Base-by-base conservation (phyloP, 1,284 basidiomycete species). In the Mycena sp. region DNA sequence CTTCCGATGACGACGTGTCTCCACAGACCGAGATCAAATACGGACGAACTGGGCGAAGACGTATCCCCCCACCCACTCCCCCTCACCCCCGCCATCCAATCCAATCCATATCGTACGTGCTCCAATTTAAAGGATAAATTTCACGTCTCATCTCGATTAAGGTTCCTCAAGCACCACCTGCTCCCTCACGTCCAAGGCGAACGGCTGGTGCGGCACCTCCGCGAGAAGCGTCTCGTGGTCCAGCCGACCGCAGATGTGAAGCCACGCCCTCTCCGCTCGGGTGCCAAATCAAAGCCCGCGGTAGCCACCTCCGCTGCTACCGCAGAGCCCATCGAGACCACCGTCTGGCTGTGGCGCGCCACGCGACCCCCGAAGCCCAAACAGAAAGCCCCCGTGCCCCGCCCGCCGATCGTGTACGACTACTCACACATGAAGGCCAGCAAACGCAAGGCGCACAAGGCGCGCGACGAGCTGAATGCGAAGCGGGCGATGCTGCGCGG, bases 121-220 rank as follows among this genome's bases (percentile, higher is more conserved):
- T 23, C 9, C 6, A 19, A 10, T 12, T 16, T 21, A 32, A 16
- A 2, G 19, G 14, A 10, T 29, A n/a, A 16, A 11, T 9, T 11
- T 32, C n/a, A 37, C 35, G n/a, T 51, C 19, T 45, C n/a, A 29
- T 40, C 29, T 19, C 23, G 1, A 23, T 29, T 19, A 65, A 91
- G 89, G 25, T 88, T 87, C 69, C 73, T 91, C 23, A 90, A 90
- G 72, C 76, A 72, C 44, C 70, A 76, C n/a, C 75, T 89, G 6
- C 78, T 89, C 1, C 82, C 81, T 1, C 75, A 82, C 12, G 76
- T 89, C 37, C 76, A 77, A 19, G 80, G 79, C 3, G 72, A 74
- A 12, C 71, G 76, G 32, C 77, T 80, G 48, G 71, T 90, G 17
- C 71, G 81, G 60, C 84, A 84, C 61, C 72, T 83, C 37, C 78